Evolutionary conservation across 2,329 filamentous ascomycete species (phyloP).

Genomic region (Raffaelea ambrosiae): DNA sequence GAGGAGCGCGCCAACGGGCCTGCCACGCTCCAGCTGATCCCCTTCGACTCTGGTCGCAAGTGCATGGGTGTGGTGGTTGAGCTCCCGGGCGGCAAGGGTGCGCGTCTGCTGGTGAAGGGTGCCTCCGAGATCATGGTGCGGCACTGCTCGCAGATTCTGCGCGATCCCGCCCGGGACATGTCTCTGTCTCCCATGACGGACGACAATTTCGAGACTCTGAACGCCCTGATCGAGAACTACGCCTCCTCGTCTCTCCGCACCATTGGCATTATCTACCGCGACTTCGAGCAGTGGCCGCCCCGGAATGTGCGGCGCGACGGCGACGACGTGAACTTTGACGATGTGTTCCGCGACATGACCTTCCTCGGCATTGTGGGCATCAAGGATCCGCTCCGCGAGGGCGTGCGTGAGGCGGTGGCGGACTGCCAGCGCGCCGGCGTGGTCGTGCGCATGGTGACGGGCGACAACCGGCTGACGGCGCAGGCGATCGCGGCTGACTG

Average conservation of each 20-base stretch:
- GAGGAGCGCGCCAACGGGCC: conserved; percentile 46
- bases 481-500: conserved; percentile 72
- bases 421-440: conserved; percentile 70
- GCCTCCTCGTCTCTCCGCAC: conserved; percentile 74
- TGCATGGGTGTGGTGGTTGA: conserved; percentile 57
- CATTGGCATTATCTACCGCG: conserved; percentile 74
- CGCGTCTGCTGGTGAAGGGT: conserved; percentile 54
- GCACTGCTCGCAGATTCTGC: conserved; percentile 44
- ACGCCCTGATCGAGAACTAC: conserved; percentile 65
- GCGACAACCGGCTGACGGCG: conserved; percentile 72
- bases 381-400: conserved; percentile 68
- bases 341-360: conserved; percentile 58
- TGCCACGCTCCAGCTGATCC: conserved; percentile 56
- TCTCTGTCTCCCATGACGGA: conserved; percentile 35
- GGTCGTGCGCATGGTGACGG: conserved; percentile 77
- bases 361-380: conserved; percentile 69
- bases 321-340: conserved; percentile 55
- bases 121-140: conserved; percentile 56
- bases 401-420: conserved; percentile 64
- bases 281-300: conserved; percentile 81
- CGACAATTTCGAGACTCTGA: conserved; percentile 49
- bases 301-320: conserved; percentile 47
- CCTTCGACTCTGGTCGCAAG: conserved; percentile 68
- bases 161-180: conserved; percentile 37
- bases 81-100: conserved; percentile 37